Percentiles rank a stretch among this genome's conserved stretches.
Evolutionary conservation across 2,329 filamentous ascomycete genomes (phyloP).

Genomic region (Fusarium sambucinum): DNA sequence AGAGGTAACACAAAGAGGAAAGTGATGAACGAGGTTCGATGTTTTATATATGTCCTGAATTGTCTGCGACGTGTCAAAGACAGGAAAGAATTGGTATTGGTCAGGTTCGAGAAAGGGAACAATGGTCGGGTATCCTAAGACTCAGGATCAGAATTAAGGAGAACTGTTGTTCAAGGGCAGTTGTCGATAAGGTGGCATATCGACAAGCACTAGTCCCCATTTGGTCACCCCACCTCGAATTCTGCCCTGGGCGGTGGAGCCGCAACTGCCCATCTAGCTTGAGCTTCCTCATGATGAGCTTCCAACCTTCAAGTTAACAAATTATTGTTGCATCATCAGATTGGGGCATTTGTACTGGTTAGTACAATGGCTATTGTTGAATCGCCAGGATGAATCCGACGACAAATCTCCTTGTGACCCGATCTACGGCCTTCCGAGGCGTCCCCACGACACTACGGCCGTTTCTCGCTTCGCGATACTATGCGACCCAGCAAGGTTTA

Average conservation of each 20-base stretch:
- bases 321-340: not conserved
- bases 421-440: constrained; percentile 49
- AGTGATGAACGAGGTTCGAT: not conserved
- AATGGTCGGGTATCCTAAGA: constrained; percentile 16
- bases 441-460: constrained; percentile 51
- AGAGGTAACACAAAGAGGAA: constrained; percentile 17
- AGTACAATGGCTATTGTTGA: constrained; percentile 52
- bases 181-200: constrained; percentile 59
- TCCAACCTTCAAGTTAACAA: not conserved
- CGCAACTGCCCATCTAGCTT: constrained; percentile 12
- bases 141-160: constrained; percentile 51
- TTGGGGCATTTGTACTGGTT: constrained; percentile 37
- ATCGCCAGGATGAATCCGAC: constrained; percentile 62
- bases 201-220: constrained; percentile 53
- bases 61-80: constrained; percentile 39
- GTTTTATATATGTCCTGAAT: constrained; percentile 4
- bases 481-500: constrained; percentile 69
- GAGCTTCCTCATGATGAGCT: constrained; percentile 15
- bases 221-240: constrained; percentile 45
- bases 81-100: constrained; percentile 35
- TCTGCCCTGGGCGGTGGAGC: constrained; percentile 56
- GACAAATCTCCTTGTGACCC: constrained; percentile 54
- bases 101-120: constrained; percentile 29
- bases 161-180: constrained; percentile 49
- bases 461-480: constrained; percentile 60